phyloP scores from a whole-genome alignment of 495 filamentous ascomycete species.

The Hyphodiscus hymeniophilus region DNA sequence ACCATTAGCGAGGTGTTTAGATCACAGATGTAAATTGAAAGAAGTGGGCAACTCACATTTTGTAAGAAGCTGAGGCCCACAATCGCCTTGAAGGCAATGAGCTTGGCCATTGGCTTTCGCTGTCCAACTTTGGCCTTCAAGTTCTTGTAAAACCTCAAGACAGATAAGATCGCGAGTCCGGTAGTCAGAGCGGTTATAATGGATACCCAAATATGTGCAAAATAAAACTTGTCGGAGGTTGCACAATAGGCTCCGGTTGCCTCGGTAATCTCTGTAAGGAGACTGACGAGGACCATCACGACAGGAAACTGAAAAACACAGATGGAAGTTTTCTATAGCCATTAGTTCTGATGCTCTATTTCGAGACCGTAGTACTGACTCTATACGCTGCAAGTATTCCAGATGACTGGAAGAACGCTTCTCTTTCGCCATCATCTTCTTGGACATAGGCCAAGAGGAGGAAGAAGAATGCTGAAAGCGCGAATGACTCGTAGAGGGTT shows the following conservation, averaged over 20 bases:
- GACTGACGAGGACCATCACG: conserved; percentile 21
- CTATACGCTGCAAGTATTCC: conserved; percentile 1
- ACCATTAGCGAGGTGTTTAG: no score
- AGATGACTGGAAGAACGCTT: conserved; percentile 60
- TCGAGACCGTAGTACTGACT: background rate
- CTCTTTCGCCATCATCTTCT: conserved; percentile 68
- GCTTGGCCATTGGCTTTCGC: conserved; percentile 17
- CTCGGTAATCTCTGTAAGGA: conserved; percentile 65
- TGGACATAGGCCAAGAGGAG: conserved; percentile 74
- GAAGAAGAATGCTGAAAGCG: conserved; percentile 80
- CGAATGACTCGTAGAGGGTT: conserved; percentile 85
- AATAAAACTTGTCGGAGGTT: conserved; percentile 61
- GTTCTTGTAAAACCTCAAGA: conserved; percentile 21
- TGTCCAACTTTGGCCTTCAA: conserved; percentile 9
- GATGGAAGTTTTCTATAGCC: conserved; percentile 15
- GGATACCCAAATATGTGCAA: conserved; percentile 62
- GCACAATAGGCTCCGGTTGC: conserved; percentile 66
- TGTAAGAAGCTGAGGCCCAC: conserved; percentile 23
- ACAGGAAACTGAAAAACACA: conserved; percentile 24
- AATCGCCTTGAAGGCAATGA: conserved; percentile 25
- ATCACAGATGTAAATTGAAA: no score
- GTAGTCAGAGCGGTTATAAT: conserved; percentile 18
- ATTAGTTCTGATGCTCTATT: background rate
- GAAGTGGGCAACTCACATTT: conserved; percentile 13
- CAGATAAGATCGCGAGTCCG: conserved; percentile 13